Evolutionary conservation across 2,329 filamentous ascomycete genomes (phyloP), one percentile per base, ranked within the genome.

Genomic region (Botrytis squamosa): DNA sequence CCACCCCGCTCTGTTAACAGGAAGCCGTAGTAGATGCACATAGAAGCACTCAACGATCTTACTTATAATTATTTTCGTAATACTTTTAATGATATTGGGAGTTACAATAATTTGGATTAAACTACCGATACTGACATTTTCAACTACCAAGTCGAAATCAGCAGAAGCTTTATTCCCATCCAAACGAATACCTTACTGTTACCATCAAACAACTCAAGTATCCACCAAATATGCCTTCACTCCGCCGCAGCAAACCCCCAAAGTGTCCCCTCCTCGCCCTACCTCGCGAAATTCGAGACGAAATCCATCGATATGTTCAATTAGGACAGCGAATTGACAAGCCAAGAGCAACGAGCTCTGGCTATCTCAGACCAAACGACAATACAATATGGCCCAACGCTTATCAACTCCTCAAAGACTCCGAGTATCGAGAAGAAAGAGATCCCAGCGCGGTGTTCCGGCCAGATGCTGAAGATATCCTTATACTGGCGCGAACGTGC

Each of bases 271-370:
- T 67, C 33, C 64, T 67, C 44, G 44, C 33, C 1, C 25, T 67
- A n/a, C 64, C 64, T 20, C 46, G 64, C 22, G 64, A 67, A n/a
- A 67, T 52, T 46, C 44, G 64, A 40, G 64, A 67, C 44, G 18
- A 52, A 29, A 52, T 67, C 14, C 33, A 33, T 49, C 33, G 64
- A 52, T 52, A 67, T 29, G 44, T 67, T 10, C 64, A 67, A 52
- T 38, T 14, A 46, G 33, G 33, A 18, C 44, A 52, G 44, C 22
- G 22, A 33, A n/a, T 1, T 40, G 4, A 38, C 8, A 25, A 62
- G 25, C 33, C 59, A 20, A 16, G 12, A 6, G 25, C 14, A 52
- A n/a, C 5, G 49, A 14, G 22, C 25, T 7, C 25, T 52, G 14
- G 9, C 55, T 9, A 59, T 59, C 8, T 59, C 55, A 9, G 9